phyloP scores from a whole-genome alignment of 2,329 filamentous ascomycete genomes.

The Hypoxylon sp. region DNA sequence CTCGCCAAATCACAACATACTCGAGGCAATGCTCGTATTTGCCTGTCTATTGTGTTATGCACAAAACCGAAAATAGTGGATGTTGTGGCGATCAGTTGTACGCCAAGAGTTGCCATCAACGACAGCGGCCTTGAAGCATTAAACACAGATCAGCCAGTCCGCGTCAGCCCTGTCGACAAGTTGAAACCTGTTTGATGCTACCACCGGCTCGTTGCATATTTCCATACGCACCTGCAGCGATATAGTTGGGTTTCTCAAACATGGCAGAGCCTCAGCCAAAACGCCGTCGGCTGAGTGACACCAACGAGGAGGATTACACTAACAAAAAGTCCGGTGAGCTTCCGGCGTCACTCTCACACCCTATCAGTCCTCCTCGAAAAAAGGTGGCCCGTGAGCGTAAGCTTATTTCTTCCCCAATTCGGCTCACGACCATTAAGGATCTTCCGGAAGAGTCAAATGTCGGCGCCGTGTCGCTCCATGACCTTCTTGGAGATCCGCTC shows the following conservation, averaged over 20 bases:
- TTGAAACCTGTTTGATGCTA: conserved; percentile 19
- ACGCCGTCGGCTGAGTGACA: conserved; percentile 46
- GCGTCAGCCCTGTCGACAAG: conserved; percentile 35
- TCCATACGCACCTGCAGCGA: conserved; percentile 8
- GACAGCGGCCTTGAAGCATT: conserved; percentile 24
- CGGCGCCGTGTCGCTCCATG: conserved; percentile 74
- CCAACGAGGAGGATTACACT: conserved; percentile 29
- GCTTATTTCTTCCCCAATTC: conserved; percentile 74
- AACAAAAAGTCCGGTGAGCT: conserved; percentile 25
- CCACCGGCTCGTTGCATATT: conserved; percentile 13
- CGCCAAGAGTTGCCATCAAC: conserved; percentile 39
- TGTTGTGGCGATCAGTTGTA: conserved; percentile 30
- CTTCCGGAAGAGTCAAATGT: conserved; percentile 72
- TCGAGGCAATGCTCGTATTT: conserved; percentile 30
- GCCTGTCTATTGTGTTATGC: conserved; percentile 23
- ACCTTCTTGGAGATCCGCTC: conserved; percentile 80
- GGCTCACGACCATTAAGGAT: conserved; percentile 78
- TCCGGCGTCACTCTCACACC: conserved; percentile 54
- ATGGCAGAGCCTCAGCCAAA: conserved; percentile 51
- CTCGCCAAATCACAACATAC: background rate
- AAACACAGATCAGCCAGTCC: conserved; percentile 28
- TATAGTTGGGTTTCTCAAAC: background rate
- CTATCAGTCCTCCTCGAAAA: conserved; percentile 65
- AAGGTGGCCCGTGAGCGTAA: conserved; percentile 44
- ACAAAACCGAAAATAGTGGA: conserved; percentile 29